These are phyloP conservation scores for Lentinula boryana DNA, from an alignment of 768 basidiomycete genomes.

Conservation along the genomic window DNA sequence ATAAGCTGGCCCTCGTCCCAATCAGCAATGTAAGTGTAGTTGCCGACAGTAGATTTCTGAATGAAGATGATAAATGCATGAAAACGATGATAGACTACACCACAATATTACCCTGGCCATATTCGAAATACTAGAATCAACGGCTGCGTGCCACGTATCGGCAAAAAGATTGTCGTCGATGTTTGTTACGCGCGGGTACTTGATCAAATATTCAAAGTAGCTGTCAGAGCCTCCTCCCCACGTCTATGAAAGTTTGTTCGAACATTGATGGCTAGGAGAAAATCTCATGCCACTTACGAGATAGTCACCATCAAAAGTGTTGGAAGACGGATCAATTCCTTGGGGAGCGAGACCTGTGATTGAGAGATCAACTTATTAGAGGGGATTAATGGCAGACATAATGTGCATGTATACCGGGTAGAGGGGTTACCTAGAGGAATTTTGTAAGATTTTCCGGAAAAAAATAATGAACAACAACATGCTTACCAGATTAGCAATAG, in stretches of 20 bases:
- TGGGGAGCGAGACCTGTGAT: conserved; percentile 44
- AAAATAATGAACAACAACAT: neutral
- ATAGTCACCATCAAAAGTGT: conserved; percentile 36
- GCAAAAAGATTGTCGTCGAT: conserved; percentile 38
- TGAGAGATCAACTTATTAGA: conserved; percentile 8
- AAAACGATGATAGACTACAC: neutral
- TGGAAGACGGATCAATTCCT: conserved; percentile 45
- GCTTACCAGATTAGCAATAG: conserved; percentile 32
- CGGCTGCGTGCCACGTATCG: conserved; percentile 44
- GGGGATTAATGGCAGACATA: neutral
- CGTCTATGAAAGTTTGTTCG: conserved; percentile 19
- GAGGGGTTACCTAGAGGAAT: conserved; percentile 23
- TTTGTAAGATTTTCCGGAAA: neutral
- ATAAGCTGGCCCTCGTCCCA: conserved; percentile 29
- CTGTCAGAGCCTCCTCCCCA: conserved; percentile 51
- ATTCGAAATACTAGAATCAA: conserved; percentile 46
- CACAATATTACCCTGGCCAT: conserved; percentile 30
- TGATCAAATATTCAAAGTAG: conserved; percentile 49
- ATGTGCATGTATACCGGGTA: conserved; percentile 16
- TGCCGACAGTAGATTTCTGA: conserved; percentile 60
- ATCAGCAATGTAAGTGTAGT: conserved; percentile 62
- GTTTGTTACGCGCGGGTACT: conserved; percentile 45
- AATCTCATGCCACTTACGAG: conserved; percentile 27
- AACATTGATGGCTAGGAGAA: neutral
- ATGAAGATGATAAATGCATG: neutral